Percentiles rank a stretch among this genome's conserved stretches.
phyloP scores from a whole-genome alignment of 164 flowering plant genomes.

The Umbellularia californica region DNA sequence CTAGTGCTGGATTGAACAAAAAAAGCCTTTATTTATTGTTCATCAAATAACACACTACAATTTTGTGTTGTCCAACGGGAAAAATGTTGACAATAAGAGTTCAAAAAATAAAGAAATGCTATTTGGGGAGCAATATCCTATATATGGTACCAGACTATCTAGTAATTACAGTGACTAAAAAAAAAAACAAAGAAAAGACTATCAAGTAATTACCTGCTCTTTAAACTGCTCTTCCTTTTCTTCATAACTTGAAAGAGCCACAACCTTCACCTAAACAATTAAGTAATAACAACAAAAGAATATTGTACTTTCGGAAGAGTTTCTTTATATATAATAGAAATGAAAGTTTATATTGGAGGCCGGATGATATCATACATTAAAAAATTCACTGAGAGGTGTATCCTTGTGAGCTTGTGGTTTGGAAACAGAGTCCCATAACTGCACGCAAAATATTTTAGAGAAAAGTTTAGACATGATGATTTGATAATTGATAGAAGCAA shows the following conservation, averaged over 20 bases:
- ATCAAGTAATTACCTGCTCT: conserved; percentile 67
- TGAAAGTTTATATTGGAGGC: not conserved
- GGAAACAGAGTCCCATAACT: conserved; percentile 97
- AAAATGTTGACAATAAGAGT: too few relatives aligned
- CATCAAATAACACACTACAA: not conserved
- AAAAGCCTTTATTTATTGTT: not conserved
- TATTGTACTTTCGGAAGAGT: not conserved
- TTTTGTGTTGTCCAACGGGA: too few relatives aligned
- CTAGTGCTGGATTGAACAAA: not conserved
- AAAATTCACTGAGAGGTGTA: conserved; percentile 93
- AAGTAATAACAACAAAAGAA: conserved; percentile 5
- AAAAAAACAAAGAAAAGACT: too few relatives aligned
- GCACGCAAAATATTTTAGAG: conserved; percentile 14
- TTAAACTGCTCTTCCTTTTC: conserved; percentile 95
- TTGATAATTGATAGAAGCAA: not conserved
- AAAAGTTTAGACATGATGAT: not conserved
- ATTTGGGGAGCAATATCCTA: too few relatives aligned
- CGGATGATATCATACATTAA: conserved; percentile 56
- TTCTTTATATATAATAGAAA: not conserved
- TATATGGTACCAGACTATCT: too few relatives aligned
- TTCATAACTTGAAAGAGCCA: conserved; percentile 90
- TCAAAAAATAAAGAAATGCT: too few relatives aligned
- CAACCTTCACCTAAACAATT: conserved; percentile 80
- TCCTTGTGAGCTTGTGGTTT: conserved; percentile 86
- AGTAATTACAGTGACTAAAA: too few relatives aligned